Evolutionary conservation across 805 yeast genomes (phyloP).

Genomic region (Teunomyces aglyptinius): DNA sequence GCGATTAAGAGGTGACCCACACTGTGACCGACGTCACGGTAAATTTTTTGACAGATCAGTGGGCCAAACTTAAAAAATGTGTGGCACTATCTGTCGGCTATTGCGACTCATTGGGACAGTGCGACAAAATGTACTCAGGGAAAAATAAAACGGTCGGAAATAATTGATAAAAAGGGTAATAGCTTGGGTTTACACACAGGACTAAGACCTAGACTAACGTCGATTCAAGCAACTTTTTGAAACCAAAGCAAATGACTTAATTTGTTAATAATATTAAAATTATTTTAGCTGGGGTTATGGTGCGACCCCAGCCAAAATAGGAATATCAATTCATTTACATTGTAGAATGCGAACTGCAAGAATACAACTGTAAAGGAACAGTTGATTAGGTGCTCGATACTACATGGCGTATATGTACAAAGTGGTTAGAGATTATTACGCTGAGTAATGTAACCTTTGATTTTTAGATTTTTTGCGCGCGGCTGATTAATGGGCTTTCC

Average conservation of each 20-base stretch:
- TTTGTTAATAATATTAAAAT: not conserved
- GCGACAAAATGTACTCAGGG: not conserved
- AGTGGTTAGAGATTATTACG: not conserved
- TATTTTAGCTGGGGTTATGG: not conserved
- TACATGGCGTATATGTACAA: not conserved
- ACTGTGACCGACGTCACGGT: not conserved
- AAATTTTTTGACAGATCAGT: not conserved
- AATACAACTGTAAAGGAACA: too few relatives aligned
- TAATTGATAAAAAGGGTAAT: not conserved
- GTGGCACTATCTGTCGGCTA: not conserved
- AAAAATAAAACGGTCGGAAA: constrained; percentile 4
- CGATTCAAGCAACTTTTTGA: not conserved
- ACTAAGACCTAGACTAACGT: not conserved
- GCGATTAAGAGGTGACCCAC: not conserved
- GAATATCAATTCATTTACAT: too few relatives aligned
- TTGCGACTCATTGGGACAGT: not conserved
- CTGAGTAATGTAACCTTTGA: not conserved
- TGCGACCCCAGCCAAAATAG: not conserved
- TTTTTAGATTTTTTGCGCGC: constrained; percentile 1
- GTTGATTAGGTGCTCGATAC: not conserved
- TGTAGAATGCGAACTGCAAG: too few relatives aligned
- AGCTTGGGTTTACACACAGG: not conserved
- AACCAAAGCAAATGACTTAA: not conserved
- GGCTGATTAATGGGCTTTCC: not conserved
- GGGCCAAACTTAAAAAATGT: not conserved